Conservation (phyloP, 306 rosid genomes). For the Vachellia pachyceras region DNA sequence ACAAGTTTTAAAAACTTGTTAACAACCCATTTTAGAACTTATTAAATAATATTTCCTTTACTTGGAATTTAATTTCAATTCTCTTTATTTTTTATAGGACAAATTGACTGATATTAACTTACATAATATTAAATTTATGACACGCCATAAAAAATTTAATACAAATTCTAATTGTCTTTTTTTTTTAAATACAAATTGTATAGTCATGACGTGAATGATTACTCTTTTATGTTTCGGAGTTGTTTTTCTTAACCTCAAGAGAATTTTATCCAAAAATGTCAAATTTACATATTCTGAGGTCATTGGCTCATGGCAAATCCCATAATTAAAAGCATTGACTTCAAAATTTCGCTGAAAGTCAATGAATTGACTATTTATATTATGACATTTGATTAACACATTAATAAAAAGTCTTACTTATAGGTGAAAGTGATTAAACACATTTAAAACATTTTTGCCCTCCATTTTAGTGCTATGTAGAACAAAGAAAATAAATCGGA, state of each 20-base stretch:
- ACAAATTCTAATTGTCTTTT: neutral
- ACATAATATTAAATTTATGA: too few species aligned
- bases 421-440: slow-evolving; percentile 8
- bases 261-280: neutral
- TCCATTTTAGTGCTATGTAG: too few species aligned
- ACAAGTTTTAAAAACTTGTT: too few species aligned
- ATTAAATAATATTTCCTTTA: too few species aligned
- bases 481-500: too few species aligned
- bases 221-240: neutral
- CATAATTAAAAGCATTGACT: neutral
- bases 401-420: slow-evolving; percentile 24
- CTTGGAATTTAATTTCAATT: too few species aligned
- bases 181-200: neutral
- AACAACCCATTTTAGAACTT: too few species aligned
- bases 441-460: neutral
- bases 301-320: neutral
- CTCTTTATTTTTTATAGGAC: too few species aligned
- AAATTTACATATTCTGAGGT: too few species aligned
- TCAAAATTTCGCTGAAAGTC: neutral
- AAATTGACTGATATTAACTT: too few species aligned
- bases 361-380: neutral
- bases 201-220: neutral
- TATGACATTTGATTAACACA: neutral
- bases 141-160: neutral
- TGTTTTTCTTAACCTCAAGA: neutral